A percentile compares a stretch with the other conserved stretches of the same genome.
These are phyloP conservation scores for grape (Vitis vinifera) DNA, from an alignment of 164 flowering plant genomes.

Conservation along the genomic window DNA sequence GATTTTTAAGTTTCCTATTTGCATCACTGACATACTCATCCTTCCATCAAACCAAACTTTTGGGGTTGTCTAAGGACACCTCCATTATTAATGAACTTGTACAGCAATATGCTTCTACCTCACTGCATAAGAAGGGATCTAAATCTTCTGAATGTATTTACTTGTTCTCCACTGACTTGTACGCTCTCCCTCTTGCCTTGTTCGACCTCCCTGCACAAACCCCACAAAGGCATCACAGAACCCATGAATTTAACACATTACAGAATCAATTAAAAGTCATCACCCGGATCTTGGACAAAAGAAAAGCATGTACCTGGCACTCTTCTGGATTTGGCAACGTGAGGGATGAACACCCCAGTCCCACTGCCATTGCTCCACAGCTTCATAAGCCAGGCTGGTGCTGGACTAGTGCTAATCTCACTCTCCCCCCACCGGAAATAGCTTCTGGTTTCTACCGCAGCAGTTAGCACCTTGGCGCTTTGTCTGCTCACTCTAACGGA, in stretches of 20 bases:
- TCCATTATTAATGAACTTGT: not conserved
- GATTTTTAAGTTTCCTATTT: too few species aligned
- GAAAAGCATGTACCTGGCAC: constrained; percentile 14
- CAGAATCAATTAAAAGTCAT: not conserved
- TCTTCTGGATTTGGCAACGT: constrained; percentile 17
- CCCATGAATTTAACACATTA: not conserved
- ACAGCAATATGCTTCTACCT: not conserved
- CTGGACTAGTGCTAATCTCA: constrained; percentile 5
- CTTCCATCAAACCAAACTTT: too few species aligned
- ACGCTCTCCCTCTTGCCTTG: constrained; percentile 13
- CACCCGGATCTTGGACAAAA: not conserved
- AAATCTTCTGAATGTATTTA: not conserved
- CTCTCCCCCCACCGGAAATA: constrained; percentile 22
- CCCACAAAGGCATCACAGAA: not conserved
- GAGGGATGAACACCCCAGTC: constrained; percentile 61
- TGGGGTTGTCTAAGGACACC: too few species aligned
- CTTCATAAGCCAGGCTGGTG: constrained; percentile 31
- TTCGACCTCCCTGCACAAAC: constrained; percentile 27
- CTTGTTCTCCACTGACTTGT: constrained; percentile 13
- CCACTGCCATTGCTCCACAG: constrained; percentile 42
- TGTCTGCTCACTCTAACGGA: not conserved
- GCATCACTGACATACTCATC: too few species aligned
- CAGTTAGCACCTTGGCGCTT: not conserved
- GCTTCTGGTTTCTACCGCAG: constrained; percentile 7
- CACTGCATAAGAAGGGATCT: not conserved